Base-by-base conservation (phyloP, 331 rosid genomes). In the Malus hybrid region DNA sequence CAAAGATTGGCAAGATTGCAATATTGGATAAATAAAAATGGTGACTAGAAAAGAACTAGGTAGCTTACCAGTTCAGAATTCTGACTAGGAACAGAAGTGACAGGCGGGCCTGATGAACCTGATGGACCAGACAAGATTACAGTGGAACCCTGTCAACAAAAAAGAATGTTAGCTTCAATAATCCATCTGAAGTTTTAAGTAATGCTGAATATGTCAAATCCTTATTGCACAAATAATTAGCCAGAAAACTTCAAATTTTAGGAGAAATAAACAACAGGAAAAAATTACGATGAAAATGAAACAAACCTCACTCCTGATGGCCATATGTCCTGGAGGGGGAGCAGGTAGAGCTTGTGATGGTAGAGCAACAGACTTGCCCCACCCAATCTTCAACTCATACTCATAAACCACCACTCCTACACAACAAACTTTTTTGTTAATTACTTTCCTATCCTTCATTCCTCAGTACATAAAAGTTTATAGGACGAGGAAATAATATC, bases 311-410 rank as follows among this genome's bases (percentile, higher is more conserved):
- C 97, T 95, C 95, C 97, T 90, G 82, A 95, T 95, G 63, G 99
- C 99, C 99, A 95, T 95, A 39, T 92, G 99, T 82, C 99, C 99
- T 28, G 97, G 99, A 58, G 97, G 97, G 32, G 99, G 99, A 55
- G 99, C 99, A 72, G 99, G 99, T 69, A 95, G 81, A 1, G 99
- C 99, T 89, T 95, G 97, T 2, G 99, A 95, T 69, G 99, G 99
- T 73, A 95, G 88, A 64, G 97, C 93, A 67, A 95, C 99, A 77
- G 99, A 92, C 85, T 92, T 95, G 50, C 99, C 97, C 99, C 99
- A 95, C 70, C 99, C 99, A 74, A 95, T 90, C 90, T 95, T 95
- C 88, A 95, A 82, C 81, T 95, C 99, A 70, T 95, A 95, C 73
- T 93, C 99, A 83, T 95, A 95, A 80, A 95, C 99, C 82, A 95